Evolutionary conservation across 768 basidiomycete genomes (phyloP), one percentile per base, ranked within the genome.

Genomic region (Lactifluus subvellereus): DNA sequence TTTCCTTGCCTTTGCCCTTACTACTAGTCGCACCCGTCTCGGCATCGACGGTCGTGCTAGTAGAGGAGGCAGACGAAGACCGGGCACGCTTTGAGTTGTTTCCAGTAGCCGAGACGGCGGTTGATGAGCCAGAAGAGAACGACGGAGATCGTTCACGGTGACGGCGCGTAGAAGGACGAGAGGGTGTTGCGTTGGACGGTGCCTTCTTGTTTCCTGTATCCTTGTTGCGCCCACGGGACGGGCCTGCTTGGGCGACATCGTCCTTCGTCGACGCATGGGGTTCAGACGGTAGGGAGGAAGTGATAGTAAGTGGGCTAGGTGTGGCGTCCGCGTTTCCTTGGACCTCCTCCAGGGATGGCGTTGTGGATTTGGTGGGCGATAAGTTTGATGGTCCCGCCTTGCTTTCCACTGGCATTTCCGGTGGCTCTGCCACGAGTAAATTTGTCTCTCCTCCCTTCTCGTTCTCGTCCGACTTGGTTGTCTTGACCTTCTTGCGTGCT

Each of bases 1-100:
- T 66, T 32, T 49, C 67, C 42, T 68, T 68, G 45, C 64, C 65
- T 22, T 66, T 68, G 16, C 50, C 55, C n/a, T 60, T 63, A n/a
- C 58, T 11, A 9, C 35, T 51, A 6, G 27, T 40, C 4, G 35
- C 11, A 37, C 20, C 27, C 18, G 47, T 18, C 40, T 50, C 42
- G 51, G 42, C 37, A 18, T 38, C 59, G 10, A 61, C 61, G 4
- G 61, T 66, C 2, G 65, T 66, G 54, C 22, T 57, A 18, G 55
- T 63, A 5, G 65, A 62, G 14, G 67, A 68, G 13, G 56, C 58
- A 20, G 67, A 66, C 2, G 65, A 66, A 47, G 67, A 66, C 42
- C 67, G 67, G 18, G 56, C 65, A 30, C 67, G 65, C 30, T 57
- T 63, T 27, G 57, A 30, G 16, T 59, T 56, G 27, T 45, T 33